phyloP scores from a whole-genome alignment of 1,139 yeast species.

The Oligophagozyma castellii region DNA sequence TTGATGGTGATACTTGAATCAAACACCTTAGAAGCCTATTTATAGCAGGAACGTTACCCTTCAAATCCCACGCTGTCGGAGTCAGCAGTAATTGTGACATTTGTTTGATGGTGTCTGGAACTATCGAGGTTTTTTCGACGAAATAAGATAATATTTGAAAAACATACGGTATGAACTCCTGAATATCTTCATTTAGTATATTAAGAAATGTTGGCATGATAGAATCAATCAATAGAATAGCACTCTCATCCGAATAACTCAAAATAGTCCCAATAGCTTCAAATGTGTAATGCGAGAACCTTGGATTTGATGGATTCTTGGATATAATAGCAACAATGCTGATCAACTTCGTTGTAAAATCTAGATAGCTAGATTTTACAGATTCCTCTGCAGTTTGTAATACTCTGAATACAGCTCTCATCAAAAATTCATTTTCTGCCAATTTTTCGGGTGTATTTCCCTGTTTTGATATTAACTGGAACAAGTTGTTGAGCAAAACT shows the following conservation, averaged over 20 bases:
- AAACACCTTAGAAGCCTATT: constrained; percentile 68
- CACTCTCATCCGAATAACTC: constrained; percentile 31
- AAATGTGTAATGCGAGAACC: constrained; percentile 79
- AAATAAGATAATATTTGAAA: constrained; percentile 77
- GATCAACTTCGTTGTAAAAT: constrained; percentile 49
- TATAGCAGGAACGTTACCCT: constrained; percentile 89
- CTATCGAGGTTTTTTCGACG: constrained; percentile 37
- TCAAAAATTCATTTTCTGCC: constrained; percentile 87
- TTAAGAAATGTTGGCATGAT: constrained; percentile 55
- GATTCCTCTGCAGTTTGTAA: constrained; percentile 62
- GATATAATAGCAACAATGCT: constrained; percentile 57
- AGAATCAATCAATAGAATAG: constrained; percentile 36
- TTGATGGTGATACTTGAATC: constrained; percentile 43
- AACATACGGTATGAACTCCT: constrained; percentile 87
- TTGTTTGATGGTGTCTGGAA: constrained; percentile 54
- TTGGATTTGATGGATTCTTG: constrained; percentile 90
- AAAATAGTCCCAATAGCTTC: constrained; percentile 75
- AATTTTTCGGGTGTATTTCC: constrained; percentile 70
- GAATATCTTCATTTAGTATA: constrained; percentile 71
- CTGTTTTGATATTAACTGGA: constrained; percentile 48
- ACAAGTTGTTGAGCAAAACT: constrained; percentile 47
- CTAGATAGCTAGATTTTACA: constrained; percentile 30
- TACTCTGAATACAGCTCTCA: constrained; percentile 80
- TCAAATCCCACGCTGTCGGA: constrained; percentile 83
- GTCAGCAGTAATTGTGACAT: constrained; percentile 72